Evolutionary conservation across 2,329 filamentous ascomycete species (phyloP).

Genomic region (Aureobasidium namibiae): DNA sequence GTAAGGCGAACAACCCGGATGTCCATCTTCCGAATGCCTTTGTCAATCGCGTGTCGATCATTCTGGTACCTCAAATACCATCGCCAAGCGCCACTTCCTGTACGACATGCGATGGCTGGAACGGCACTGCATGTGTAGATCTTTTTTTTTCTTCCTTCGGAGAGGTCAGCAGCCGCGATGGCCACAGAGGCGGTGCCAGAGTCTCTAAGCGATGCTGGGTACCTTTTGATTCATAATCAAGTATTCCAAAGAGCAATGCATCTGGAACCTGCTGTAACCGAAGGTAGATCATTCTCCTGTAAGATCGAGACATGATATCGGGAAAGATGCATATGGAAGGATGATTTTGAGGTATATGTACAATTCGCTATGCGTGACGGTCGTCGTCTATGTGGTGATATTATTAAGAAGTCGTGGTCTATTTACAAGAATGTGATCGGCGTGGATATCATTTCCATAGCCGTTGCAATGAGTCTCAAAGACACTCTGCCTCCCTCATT

Average conservation of each 20-base stretch:
- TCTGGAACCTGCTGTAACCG: not conserved
- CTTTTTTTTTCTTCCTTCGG: not conserved
- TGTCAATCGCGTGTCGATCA: not conserved
- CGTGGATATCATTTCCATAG: not conserved
- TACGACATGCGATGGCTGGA: not conserved
- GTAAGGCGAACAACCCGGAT: not conserved
- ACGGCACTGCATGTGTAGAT: not conserved
- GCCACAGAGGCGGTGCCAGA: not conserved
- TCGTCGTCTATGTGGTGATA: not conserved
- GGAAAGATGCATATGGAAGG: not conserved
- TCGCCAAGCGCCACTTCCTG: not conserved
- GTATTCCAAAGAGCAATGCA: not conserved
- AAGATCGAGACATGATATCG: not conserved
- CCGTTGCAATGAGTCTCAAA: not conserved
- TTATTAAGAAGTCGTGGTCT: not conserved
- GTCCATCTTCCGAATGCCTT: not conserved
- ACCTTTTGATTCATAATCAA: not conserved
- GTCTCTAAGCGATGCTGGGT: not conserved
- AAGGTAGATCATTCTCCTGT: not conserved
- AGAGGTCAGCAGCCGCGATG: too few relatives aligned
- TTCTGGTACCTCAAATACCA: not conserved
- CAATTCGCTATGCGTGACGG: not conserved
- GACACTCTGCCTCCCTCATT: not conserved
- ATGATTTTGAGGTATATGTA: not conserved
- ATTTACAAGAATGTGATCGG: not conserved